Percentiles rank a stretch among this genome's conserved stretches.
Conservation (phyloP, 2,329 filamentous ascomycete genomes). For the Camillea tinctor region DNA sequence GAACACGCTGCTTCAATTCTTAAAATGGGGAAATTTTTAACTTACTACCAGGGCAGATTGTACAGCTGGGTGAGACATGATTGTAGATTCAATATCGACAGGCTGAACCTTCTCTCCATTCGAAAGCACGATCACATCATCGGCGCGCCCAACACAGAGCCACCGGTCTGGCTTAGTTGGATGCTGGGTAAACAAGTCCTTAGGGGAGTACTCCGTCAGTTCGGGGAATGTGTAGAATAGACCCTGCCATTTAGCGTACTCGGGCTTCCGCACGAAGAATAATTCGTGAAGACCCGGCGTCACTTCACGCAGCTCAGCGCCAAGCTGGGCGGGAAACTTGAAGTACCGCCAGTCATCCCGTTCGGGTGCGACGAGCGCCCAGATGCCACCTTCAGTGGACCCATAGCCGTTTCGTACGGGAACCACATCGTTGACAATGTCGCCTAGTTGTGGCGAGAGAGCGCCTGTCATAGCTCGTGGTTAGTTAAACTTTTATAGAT, state of each 20-base stretch:
- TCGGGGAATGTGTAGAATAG: constrained; percentile 26
- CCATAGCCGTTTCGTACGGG: constrained; percentile 23
- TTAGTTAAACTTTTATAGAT: constrained; percentile 1
- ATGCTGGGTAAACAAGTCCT: constrained; percentile 22
- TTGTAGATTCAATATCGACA: constrained; percentile 21
- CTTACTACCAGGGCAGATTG: constrained; percentile 22
- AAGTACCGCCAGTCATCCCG: constrained; percentile 23
- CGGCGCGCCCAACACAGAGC: constrained; percentile 23
- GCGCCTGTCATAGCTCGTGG: neutral
- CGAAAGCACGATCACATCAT: constrained; percentile 24
- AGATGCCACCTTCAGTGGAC: constrained; percentile 24
- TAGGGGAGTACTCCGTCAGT: constrained; percentile 21
- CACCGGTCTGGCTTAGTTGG: constrained; percentile 21
- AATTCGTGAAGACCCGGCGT: constrained; percentile 21
- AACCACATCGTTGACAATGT: constrained; percentile 21
- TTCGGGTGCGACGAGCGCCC: constrained; percentile 22
- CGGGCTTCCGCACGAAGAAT: constrained; percentile 22
- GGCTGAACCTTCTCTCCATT: constrained; percentile 25
- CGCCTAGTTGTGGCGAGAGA: constrained; percentile 21
- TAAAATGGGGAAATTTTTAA: neutral
- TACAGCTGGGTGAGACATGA: constrained; percentile 18
- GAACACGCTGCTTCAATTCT: neutral
- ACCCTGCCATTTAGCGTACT: constrained; percentile 23
- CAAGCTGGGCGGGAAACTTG: constrained; percentile 23
- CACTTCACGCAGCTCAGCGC: constrained; percentile 20